Evolutionary conservation across 2,329 filamentous ascomycete genomes (phyloP), one percentile per base, ranked within the genome.

Genomic region (Kalaharituber pfeilii): DNA sequence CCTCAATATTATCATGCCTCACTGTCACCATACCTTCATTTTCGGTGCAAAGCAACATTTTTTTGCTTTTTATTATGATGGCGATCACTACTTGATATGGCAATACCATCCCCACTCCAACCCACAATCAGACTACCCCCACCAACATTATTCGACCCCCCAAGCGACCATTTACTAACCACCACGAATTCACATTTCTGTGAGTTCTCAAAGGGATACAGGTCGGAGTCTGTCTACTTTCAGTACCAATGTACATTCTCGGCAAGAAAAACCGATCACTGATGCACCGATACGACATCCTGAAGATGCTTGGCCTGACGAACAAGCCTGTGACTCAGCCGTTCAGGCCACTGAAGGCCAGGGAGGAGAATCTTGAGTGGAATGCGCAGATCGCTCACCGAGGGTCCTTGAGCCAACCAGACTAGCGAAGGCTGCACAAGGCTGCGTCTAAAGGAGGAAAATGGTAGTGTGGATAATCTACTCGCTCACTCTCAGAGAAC

Each of bases 201-300:
- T 56, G 26, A 47, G 56, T 13, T 36, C 30, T 9, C 9, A 36
- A 36, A 36, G 9, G 9, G 9, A 25, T 47, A 18, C 24, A 47
- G 22, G 42, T 47, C 24, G 42, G 30, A 20, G 18, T 61, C 47
- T 58, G 58, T 33, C 22, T 49, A 2, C 51, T 60, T 26, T 51
- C 50, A 3, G 36, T 61, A 5, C 59, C 59, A 0, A 77, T 82
- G 75, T 82, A 91, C 67, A 68, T 91, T 13, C 83, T 80, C 60
- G 86, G 86, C 7, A 93, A 93, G 70, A 74, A 77, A 54, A 81
- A 85, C 58, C 75, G 86, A 51, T 79, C 78, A 20, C 87, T 82
- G 66, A 88, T 84, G 65, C 73, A 84, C 60, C 75, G 79, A n/a
- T 75, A 89, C 65, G 81, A 91, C 67, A 70, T 89, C 24, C 68